Conservation (phyloP, 768 basidiomycete genomes). For the Xerocomus potaroensis region DNA sequence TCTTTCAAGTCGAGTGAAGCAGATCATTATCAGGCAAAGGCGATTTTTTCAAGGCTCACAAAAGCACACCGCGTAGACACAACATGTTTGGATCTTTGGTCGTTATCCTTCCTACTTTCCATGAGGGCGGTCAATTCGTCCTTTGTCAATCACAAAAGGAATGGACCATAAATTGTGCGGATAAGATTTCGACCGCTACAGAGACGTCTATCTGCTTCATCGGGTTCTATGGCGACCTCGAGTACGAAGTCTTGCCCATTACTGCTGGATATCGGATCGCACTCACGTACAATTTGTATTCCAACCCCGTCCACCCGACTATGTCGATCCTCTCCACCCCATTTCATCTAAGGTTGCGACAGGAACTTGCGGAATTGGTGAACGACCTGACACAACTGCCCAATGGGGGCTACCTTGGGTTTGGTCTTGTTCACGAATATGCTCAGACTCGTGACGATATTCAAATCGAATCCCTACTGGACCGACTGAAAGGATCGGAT, state of each 20-base stretch:
- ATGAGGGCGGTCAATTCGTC: conserved; percentile 43
- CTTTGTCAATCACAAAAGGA: conserved; percentile 29
- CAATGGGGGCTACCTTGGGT: conserved; percentile 7
- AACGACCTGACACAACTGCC: neutral
- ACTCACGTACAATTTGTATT: neutral
- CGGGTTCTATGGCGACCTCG: conserved; percentile 41
- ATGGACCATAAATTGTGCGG: conserved; percentile 36
- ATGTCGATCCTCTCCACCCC: neutral
- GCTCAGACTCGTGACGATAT: neutral
- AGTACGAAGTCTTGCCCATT: too few relatives aligned
- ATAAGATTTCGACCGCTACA: neutral
- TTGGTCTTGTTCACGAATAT: conserved; percentile 13
- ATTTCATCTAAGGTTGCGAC: neutral
- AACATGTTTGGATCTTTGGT: conserved; percentile 51
- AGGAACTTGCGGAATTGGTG: neutral
- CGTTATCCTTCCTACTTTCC: conserved; percentile 40
- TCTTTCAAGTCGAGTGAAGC: neutral
- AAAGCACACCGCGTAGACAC: conserved; percentile 42
- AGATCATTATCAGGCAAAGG: conserved; percentile 15
- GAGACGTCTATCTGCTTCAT: conserved; percentile 29
- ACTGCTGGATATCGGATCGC: neutral
- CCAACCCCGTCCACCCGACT: neutral
- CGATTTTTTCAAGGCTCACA: conserved; percentile 48
- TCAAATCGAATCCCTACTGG: neutral
- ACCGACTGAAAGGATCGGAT: conserved; percentile 14